phyloP scores from a whole-genome alignment of 129 eudicot genomes.

The Flaveria linearis region DNA sequence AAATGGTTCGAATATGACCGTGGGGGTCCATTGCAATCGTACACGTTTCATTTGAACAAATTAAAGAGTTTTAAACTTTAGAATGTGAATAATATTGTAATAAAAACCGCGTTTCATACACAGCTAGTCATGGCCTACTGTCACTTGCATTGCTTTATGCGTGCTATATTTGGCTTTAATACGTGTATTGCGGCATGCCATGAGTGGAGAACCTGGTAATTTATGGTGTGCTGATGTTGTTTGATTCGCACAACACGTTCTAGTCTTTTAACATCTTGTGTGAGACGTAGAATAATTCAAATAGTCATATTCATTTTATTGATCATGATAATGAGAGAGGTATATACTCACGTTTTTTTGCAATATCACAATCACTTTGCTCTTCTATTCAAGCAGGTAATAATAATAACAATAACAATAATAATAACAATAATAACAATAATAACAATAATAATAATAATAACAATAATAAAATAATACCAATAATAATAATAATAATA shows the following conservation, averaged over 20 bases:
- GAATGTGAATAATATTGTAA: neutral
- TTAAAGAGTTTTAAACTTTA: neutral
- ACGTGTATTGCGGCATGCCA: slow-evolving; percentile 21
- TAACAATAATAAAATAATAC: too few species aligned
- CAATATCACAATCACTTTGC: too few species aligned
- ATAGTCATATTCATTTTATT: neutral
- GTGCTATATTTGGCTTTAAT: slow-evolving; percentile 15
- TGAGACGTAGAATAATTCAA: neutral
- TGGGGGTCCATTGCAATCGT: slow-evolving; percentile 33
- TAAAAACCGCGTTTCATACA: neutral
- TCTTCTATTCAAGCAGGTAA: too few species aligned
- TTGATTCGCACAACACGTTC: neutral
- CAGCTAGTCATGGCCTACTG: slow-evolving; percentile 3
- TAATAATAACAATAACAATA: too few species aligned
- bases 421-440: too few species aligned
- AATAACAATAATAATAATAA: too few species aligned
- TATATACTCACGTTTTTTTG: too few species aligned
- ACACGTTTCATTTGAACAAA: slow-evolving; percentile 30
- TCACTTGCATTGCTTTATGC: neutral
- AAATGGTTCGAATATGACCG: slow-evolving; percentile 27
- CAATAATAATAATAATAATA: too few species aligned
- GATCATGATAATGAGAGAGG: too few species aligned
- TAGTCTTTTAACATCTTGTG: neutral
- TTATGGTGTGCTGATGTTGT: neutral
- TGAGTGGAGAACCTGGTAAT: neutral